Evolutionary conservation across 805 yeast species (phyloP).

Genomic region (Ogataea nitratoaversa): DNA sequence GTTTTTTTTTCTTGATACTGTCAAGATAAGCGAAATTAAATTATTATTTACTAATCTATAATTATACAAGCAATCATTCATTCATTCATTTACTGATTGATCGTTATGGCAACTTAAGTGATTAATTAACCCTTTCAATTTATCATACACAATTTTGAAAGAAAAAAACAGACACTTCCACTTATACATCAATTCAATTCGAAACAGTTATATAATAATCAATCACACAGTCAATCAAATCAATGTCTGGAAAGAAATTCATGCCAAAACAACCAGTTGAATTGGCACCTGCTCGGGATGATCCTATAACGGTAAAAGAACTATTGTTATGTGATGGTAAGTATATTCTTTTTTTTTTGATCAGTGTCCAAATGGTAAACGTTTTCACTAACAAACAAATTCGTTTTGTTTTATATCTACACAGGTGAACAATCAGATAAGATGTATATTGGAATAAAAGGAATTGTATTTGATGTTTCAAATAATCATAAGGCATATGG

Average conservation of each 20-base stretch:
- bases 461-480: constrained; percentile 75
- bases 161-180: no score
- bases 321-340: constrained; percentile 37
- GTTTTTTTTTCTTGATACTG: not conserved
- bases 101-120: no score
- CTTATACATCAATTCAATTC: no score
- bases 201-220: no score
- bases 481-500: constrained; percentile 66
- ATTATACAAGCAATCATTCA: no score
- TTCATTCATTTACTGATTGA: no score
- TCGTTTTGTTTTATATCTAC: not conserved
- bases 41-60: no score
- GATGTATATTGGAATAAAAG: constrained; percentile 72
- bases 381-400: constrained; percentile 7
- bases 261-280: constrained; percentile 53
- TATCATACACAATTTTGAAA: no score
- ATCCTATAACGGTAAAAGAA: constrained; percentile 38
- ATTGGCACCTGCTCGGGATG: constrained; percentile 48
- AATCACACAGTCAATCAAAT: not conserved
- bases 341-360: constrained; percentile 1
- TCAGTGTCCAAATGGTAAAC: constrained; percentile 23
- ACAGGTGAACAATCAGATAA: constrained; percentile 38
- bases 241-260: constrained; percentile 29
- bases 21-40: not conserved
- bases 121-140: no score